A percentile compares a stretch with the other conserved stretches of the same genome.
phyloP scores from a whole-genome alignment of 1,139 yeast genomes.

The Citeromyces hawaiiensis region DNA sequence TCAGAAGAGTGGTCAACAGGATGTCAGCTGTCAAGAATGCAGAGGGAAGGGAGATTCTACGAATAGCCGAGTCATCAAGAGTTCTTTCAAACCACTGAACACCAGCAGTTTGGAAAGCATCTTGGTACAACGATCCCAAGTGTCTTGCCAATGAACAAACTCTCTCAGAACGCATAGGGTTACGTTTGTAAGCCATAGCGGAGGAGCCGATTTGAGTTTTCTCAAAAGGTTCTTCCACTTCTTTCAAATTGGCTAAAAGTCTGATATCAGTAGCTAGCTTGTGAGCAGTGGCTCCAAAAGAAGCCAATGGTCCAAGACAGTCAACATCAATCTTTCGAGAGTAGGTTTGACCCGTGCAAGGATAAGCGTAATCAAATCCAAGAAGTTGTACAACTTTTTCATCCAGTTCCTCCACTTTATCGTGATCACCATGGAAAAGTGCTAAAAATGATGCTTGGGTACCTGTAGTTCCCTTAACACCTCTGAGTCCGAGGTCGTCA shows the following conservation, averaged over 20 bases:
- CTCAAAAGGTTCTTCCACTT: constrained; percentile 96
- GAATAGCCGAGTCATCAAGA: constrained; percentile 93
- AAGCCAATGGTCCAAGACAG: constrained; percentile 82
- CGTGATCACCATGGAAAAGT: constrained; percentile 92
- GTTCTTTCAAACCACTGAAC: constrained; percentile 99
- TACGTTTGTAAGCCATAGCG: constrained; percentile 99
- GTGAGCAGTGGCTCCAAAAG: constrained; percentile 94
- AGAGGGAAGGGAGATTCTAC: constrained; percentile 93
- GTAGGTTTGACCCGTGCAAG: constrained; percentile 97
- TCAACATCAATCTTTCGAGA: constrained; percentile 96
- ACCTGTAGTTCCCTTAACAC: constrained; percentile 99
- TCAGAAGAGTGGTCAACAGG: constrained; percentile 75
- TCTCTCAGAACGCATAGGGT: constrained; percentile 99
- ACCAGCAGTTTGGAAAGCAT: constrained; percentile 91
- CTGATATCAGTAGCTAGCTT: constrained; percentile 97
- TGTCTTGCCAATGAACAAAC: constrained; percentile 96
- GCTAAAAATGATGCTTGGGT: constrained; percentile 95
- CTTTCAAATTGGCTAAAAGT: constrained; percentile 91
- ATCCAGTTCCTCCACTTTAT: constrained; percentile 86
- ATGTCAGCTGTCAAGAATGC: constrained; percentile 96
- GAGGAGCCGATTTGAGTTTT: constrained; percentile 95
- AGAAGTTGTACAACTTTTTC: constrained; percentile 83
- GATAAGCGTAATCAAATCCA: constrained; percentile 91
- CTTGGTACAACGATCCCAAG: constrained; percentile 80
- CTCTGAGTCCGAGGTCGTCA: constrained; percentile 91